These are phyloP conservation scores for Syncephalis fuscata DNA, from an alignment of 371 early-diverging fungal species.

Conservation along the genomic window DNA sequence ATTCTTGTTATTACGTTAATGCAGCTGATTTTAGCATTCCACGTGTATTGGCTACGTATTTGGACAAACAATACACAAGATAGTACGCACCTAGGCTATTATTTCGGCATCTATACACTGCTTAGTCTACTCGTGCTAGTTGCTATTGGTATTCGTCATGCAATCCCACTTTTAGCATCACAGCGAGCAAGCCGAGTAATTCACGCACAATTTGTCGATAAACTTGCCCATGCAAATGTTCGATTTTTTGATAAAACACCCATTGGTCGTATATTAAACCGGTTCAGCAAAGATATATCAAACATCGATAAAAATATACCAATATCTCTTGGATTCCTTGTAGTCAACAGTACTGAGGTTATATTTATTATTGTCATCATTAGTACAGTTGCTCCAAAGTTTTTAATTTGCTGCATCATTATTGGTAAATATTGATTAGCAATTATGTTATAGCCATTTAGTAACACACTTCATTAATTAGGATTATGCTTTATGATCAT, in stretches of 20 bases:
- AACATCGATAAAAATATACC: too few species aligned
- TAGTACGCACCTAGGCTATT: slow-evolving; percentile 4
- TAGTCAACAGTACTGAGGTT: too few species aligned
- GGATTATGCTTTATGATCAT: slow-evolving; percentile 62
- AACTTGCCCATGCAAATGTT: slow-evolving; percentile 41
- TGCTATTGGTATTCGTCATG: background rate
- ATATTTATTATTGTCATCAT: too few species aligned
- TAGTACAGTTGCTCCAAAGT: too few species aligned
- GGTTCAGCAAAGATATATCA: slow-evolving; percentile 72
- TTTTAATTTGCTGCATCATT: too few species aligned
- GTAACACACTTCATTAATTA: too few species aligned
- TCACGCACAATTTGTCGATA: slow-evolving; percentile 24
- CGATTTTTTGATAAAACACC: slow-evolving; percentile 84
- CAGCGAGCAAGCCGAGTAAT: slow-evolving; percentile 23
- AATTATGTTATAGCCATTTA: too few species aligned
- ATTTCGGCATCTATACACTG: background rate
- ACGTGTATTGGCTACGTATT: slow-evolving; percentile 12
- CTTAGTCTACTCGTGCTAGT: background rate
- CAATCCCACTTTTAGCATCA: slow-evolving; percentile 18
- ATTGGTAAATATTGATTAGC: too few species aligned
- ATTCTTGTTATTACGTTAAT: slow-evolving; percentile 30
- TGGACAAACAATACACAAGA: slow-evolving; percentile 1
- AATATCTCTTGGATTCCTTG: too few species aligned
- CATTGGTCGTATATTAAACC: slow-evolving; percentile 60
- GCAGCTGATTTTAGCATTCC: slow-evolving; percentile 20